A percentile compares a stretch with the other conserved stretches of the same genome.
phyloP scores from a whole-genome alignment of 441 rosid genomes.

The Syzygium malaccense region DNA sequence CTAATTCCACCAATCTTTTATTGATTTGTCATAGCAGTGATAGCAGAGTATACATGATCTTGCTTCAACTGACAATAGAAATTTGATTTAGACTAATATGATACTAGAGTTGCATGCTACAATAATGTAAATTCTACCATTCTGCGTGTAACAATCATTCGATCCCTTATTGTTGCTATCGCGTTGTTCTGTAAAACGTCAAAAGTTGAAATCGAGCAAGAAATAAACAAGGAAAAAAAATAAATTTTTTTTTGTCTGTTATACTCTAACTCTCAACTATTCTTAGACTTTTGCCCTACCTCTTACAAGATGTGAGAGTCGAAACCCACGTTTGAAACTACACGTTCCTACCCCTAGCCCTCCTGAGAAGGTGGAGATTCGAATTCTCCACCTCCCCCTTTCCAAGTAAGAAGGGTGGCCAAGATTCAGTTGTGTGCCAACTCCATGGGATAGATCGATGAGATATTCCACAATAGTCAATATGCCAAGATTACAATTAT shows the following conservation, averaged over 20 bases:
- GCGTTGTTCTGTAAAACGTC: background rate
- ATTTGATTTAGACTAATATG: background rate
- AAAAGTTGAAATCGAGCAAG: background rate
- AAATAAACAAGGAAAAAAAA: background rate
- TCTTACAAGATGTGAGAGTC: rapidly evolving
- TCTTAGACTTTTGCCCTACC: too few species aligned
- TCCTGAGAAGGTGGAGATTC: too few species aligned
- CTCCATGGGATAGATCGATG: background rate
- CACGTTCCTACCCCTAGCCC: too few species aligned
- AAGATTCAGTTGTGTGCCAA: background rate
- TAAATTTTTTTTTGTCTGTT: background rate
- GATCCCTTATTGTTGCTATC: background rate
- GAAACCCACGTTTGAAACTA: rapidly evolving
- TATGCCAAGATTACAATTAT: background rate
- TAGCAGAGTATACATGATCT: background rate
- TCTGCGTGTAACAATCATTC: background rate
- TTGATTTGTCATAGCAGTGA: background rate
- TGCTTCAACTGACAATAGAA: background rate
- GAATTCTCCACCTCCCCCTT: too few species aligned
- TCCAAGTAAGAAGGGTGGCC: background rate
- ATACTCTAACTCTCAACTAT: too few species aligned
- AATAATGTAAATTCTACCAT: background rate
- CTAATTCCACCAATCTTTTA: background rate
- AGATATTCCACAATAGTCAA: background rate
- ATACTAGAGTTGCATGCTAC: background rate